Conservation (phyloP, 768 basidiomycete genomes). For the Kwoniella dendrophila region DNA sequence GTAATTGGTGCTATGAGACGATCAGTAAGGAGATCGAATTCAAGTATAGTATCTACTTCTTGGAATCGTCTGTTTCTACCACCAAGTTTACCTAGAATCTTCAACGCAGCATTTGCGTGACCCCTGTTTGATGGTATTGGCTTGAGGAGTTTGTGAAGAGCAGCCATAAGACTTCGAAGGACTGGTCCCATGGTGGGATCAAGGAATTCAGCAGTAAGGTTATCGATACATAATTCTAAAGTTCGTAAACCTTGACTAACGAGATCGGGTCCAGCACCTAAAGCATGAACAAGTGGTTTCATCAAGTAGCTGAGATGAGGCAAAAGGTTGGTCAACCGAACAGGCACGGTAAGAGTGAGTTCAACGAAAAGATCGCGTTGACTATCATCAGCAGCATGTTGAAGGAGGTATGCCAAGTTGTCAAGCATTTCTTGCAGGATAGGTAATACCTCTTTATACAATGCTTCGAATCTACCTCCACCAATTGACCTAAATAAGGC, state of each 20-base stretch:
- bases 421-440: constrained; percentile 97
- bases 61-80: constrained; percentile 87
- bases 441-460: constrained; percentile 95
- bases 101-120: constrained; percentile 89
- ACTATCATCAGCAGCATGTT: constrained; percentile 70
- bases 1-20: constrained; percentile 71
- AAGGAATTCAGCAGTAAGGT: constrained; percentile 94
- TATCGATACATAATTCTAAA: constrained; percentile 98
- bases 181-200: constrained; percentile 94
- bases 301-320: constrained; percentile 94
- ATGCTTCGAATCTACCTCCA: constrained; percentile 85
- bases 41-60: constrained; percentile 74
- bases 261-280: constrained; percentile 82
- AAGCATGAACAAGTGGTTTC: constrained; percentile 89
- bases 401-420: constrained; percentile 83
- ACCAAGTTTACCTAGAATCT: constrained; percentile 94
- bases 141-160: constrained; percentile 84
- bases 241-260: constrained; percentile 94
- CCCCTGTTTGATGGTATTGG: constrained; percentile 82
- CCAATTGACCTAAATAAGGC: constrained; percentile 77
- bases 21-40: constrained; percentile 70
- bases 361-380: constrained; percentile 92
- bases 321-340: constrained; percentile 90
- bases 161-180: constrained; percentile 89
- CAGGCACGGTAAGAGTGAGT: constrained; percentile 91